phyloP scores from a whole-genome alignment of 129 eudicot genomes.

The Flaveria bidentis region DNA sequence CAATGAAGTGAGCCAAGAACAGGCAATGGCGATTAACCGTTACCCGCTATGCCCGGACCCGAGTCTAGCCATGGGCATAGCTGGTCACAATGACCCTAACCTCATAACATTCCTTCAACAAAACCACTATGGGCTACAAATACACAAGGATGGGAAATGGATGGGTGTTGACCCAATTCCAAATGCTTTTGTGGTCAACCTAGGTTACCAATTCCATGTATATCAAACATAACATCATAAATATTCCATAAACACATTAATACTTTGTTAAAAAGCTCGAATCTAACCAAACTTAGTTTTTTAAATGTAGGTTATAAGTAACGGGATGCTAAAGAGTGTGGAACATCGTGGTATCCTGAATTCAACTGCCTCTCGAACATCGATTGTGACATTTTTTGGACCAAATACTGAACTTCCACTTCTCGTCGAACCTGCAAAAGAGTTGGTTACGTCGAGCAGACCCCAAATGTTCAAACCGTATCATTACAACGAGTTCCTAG shows the following conservation, averaged over 20 bases:
- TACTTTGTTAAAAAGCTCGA: not conserved
- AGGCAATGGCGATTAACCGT: conserved; percentile 32
- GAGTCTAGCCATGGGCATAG: conserved; percentile 47
- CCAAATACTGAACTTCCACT: conserved; percentile 36
- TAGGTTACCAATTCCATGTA: conserved; percentile 42
- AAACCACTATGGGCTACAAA: conserved; percentile 49
- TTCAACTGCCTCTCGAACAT: conserved; percentile 43
- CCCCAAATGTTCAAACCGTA: conserved; percentile 37
- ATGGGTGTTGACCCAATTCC: conserved; percentile 48
- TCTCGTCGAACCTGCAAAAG: conserved; percentile 47
- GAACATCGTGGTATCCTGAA: conserved; percentile 49
- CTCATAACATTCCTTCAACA: conserved; percentile 49
- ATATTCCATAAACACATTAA: not conserved
- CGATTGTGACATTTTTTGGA: conserved; percentile 47
- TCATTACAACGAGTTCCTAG: conserved; percentile 39
- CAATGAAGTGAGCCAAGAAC: conserved; percentile 26
- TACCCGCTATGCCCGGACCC: conserved; percentile 57
- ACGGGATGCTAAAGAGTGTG: conserved; percentile 45
- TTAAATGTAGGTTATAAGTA: conserved; percentile 44
- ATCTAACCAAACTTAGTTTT: not conserved
- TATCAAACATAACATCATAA: conserved; percentile 4
- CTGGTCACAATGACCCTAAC: conserved; percentile 47
- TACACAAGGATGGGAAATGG: conserved; percentile 49
- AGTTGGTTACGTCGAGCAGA: conserved; percentile 13
- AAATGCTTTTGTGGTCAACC: conserved; percentile 57